A percentile compares a stretch with the other conserved stretches of the same genome.
These are phyloP conservation scores for Plasmodium relictum DNA, from an alignment of 169 alveolate species.

Conservation along the genomic window DNA sequence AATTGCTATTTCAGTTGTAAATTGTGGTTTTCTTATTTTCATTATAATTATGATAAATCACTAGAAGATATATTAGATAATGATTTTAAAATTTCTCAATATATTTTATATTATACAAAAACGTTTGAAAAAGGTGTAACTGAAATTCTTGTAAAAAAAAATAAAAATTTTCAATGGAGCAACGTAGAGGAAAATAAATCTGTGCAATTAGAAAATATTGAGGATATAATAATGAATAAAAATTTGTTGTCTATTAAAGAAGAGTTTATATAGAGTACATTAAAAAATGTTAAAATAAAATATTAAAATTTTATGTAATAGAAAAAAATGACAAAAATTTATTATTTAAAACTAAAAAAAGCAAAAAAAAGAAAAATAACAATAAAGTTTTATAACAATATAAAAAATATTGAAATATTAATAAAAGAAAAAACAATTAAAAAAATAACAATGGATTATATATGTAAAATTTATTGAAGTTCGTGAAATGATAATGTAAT, in stretches of 20 bases:
- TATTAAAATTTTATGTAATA: too few relatives aligned
- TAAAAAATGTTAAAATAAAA: too few relatives aligned
- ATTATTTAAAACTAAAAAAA: too few relatives aligned
- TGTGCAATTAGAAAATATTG: conserved; percentile 23
- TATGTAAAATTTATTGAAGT: too few relatives aligned
- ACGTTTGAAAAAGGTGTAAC: conserved; percentile 74
- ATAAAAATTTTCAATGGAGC: conserved; percentile 60
- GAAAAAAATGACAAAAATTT: too few relatives aligned
- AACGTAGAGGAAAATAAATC: conserved; percentile 6
- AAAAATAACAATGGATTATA: too few relatives aligned
- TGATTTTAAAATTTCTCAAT: conserved; percentile 59
- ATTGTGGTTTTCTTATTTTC: conserved; percentile 61
- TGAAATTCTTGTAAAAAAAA: conserved; percentile 56
- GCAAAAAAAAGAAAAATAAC: too few relatives aligned
- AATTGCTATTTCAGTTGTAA: conserved; percentile 46
- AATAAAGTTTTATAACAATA: too few relatives aligned
- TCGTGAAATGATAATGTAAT: too few relatives aligned
- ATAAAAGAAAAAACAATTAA: too few relatives aligned
- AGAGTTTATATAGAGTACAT: conserved; percentile 7
- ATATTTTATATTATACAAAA: conserved; percentile 45
- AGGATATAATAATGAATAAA: conserved; percentile 40
- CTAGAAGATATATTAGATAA: conserved; percentile 59
- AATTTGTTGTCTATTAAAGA: conserved; percentile 38
- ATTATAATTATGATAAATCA: conserved; percentile 50
- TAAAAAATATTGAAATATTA: too few relatives aligned